Percentiles rank a stretch among this genome's conserved stretches.
These are phyloP conservation scores for Aureobasidium pullulans DNA, from an alignment of 2,329 filamentous ascomycete species.

Conservation along the genomic window DNA sequence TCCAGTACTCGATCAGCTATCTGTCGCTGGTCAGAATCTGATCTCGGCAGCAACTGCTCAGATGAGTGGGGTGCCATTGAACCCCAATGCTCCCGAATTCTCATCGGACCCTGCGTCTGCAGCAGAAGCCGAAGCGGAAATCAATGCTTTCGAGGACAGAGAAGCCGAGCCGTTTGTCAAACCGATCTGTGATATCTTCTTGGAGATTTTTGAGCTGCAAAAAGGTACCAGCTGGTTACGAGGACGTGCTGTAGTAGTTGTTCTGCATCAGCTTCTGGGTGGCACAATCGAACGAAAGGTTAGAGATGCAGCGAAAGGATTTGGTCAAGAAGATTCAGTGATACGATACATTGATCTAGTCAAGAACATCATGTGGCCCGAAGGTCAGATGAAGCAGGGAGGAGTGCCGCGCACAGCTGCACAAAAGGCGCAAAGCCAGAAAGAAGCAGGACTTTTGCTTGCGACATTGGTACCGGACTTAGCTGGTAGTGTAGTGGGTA, in stretches of 20 bases:
- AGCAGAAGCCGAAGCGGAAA: slow-evolving; percentile 83
- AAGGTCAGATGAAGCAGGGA: slow-evolving; percentile 48
- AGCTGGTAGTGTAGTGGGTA: slow-evolving; percentile 85
- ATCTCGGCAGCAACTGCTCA: slow-evolving; percentile 63
- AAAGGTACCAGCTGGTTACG: slow-evolving; percentile 95
- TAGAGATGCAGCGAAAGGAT: slow-evolving; percentile 67
- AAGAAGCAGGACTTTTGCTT: slow-evolving; percentile 82
- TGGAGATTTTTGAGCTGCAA: slow-evolving; percentile 92
- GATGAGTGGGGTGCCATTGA: slow-evolving; percentile 34
- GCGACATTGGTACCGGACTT: slow-evolving; percentile 85
- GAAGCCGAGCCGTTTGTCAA: slow-evolving; percentile 95
- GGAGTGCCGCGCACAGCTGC: slow-evolving; percentile 53
- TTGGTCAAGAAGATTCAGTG: slow-evolving; percentile 71
- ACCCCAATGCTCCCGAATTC: slow-evolving; percentile 34
- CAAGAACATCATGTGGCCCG: slow-evolving; percentile 76
- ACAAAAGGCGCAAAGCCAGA: slow-evolving; percentile 73
- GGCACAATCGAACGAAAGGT: slow-evolving; percentile 95
- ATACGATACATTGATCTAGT: slow-evolving; percentile 66
- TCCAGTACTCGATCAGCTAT: slow-evolving; percentile 88
- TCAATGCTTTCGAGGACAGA: slow-evolving; percentile 85
- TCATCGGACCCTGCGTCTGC: slow-evolving; percentile 29
- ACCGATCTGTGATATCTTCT: slow-evolving; percentile 94
- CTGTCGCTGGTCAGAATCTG: slow-evolving; percentile 83
- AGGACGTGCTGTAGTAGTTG: slow-evolving; percentile 89
- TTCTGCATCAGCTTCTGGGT: slow-evolving; percentile 88